Conservation (phyloP, 306 rosid species). For the Malus fusca region DNA sequence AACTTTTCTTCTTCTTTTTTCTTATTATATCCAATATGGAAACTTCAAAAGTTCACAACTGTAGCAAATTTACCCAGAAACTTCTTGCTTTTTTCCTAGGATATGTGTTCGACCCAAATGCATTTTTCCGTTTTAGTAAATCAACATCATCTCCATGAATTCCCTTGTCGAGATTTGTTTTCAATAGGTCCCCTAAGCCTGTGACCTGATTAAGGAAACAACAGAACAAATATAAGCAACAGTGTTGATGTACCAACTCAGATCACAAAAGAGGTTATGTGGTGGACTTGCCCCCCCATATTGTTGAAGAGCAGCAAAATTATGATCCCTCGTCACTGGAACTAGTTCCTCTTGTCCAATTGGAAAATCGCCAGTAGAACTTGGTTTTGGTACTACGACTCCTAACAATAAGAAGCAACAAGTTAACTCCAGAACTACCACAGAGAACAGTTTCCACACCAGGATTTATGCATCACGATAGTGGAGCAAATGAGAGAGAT, state of each 20-base stretch:
- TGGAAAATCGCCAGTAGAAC: constrained; percentile 48
- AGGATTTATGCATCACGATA: not conserved
- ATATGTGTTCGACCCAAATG: constrained; percentile 79
- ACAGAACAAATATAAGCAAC: constrained; percentile 4
- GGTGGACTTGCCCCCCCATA: constrained; percentile 71
- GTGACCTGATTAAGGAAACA: constrained; percentile 47
- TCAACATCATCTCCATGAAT: constrained; percentile 67
- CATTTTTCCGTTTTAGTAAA: constrained; percentile 52
- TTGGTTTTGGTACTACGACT: constrained; percentile 11
- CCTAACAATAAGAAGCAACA: constrained; percentile 29
- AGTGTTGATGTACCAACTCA: not conserved
- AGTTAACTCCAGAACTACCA: not conserved
- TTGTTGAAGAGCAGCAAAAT: constrained; percentile 39
- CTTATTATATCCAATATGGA: not conserved
- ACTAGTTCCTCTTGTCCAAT: constrained; percentile 72
- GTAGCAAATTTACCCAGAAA: constrained; percentile 48
- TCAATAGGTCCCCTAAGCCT: constrained; percentile 54
- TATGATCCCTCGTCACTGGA: constrained; percentile 67
- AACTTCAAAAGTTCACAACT: constrained; percentile 7
- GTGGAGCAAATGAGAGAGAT: not conserved
- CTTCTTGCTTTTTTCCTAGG: constrained; percentile 77
- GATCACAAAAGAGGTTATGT: not conserved
- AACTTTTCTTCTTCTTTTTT: not conserved
- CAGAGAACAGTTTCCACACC: not conserved
- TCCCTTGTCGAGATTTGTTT: constrained; percentile 76